phyloP scores from a whole-genome alignment of 1,284 basidiomycete species.

The Phylloboletellus chloephorus region DNA sequence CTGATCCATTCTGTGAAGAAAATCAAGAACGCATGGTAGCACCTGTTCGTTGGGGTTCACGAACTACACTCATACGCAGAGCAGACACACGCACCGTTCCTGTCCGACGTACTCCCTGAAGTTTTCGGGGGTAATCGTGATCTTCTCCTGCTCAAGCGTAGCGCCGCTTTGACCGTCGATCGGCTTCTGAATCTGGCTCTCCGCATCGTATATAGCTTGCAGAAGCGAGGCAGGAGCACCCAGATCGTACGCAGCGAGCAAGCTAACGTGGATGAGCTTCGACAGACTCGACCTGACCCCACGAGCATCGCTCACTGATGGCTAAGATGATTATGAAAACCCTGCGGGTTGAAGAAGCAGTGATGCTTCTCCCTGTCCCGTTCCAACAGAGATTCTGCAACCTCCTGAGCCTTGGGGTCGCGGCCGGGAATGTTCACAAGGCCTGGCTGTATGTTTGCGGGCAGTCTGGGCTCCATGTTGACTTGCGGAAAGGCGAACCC shows the following conservation, averaged over 20 bases:
- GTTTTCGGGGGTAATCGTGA: constrained; percentile 45
- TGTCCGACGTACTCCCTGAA: constrained; percentile 55
- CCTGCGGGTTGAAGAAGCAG: constrained; percentile 46
- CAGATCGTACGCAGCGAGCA: constrained; percentile 62
- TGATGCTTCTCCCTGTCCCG: constrained; percentile 55
- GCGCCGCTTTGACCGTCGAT: constrained; percentile 37
- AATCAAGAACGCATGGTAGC: constrained; percentile 48
- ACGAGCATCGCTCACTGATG: constrained; percentile 43
- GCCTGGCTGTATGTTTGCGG: constrained; percentile 35
- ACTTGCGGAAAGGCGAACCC: not conserved
- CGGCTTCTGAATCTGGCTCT: constrained; percentile 39
- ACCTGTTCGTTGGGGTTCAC: constrained; percentile 31
- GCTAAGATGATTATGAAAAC: constrained; percentile 63
- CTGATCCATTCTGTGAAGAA: constrained; percentile 54
- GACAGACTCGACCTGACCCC: not conserved
- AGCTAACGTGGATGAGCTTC: constrained; percentile 28
- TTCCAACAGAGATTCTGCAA: constrained; percentile 45
- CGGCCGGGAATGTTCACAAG: constrained; percentile 47
- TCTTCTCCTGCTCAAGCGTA: constrained; percentile 24
- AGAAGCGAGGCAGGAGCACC: constrained; percentile 51
- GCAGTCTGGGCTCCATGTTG: constrained; percentile 6
- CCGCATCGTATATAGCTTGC: constrained; percentile 47
- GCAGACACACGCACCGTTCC: constrained; percentile 39
- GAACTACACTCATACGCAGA: not conserved
- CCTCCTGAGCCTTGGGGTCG: constrained; percentile 42